Evolutionary conservation across 352 stramenopile species (phyloP).

Genomic region (Albugo laibachii): DNA sequence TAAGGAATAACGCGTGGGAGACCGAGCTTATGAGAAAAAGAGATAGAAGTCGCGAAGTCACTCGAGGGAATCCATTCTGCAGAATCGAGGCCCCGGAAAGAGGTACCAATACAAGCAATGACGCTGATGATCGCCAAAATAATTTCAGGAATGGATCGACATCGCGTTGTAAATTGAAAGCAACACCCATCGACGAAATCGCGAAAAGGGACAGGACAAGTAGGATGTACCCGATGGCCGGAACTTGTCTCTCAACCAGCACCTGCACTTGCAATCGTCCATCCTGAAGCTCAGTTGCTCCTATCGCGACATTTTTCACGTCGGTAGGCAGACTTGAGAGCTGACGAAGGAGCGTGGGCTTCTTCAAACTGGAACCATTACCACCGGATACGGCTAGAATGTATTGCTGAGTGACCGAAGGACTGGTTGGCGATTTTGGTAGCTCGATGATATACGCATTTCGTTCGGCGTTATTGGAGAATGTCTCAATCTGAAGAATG

Average conservation of each 20-base stretch:
- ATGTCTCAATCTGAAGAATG: slow-evolving; percentile 6
- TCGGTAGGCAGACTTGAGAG: slow-evolving; percentile 44
- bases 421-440: slow-evolving; percentile 19
- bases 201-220: slow-evolving; percentile 43
- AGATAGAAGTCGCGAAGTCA: slow-evolving; percentile 44
- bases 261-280: slow-evolving; percentile 46
- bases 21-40: slow-evolving; percentile 19
- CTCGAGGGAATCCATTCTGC: slow-evolving; percentile 28
- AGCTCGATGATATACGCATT: slow-evolving; percentile 69
- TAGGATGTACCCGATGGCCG: slow-evolving; percentile 53
- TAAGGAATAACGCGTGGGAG: slow-evolving; percentile 55
- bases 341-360: slow-evolving; percentile 30
- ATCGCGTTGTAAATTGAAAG: slow-evolving; percentile 40
- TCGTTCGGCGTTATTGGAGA: slow-evolving; percentile 11
- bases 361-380: slow-evolving; percentile 24
- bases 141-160: slow-evolving; percentile 70
- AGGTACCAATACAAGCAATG: slow-evolving; percentile 44
- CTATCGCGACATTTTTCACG: slow-evolving; percentile 45
- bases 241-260: slow-evolving; percentile 51
- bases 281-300: slow-evolving; percentile 46
- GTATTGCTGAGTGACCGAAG: slow-evolving; percentile 28
- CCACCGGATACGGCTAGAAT: slow-evolving; percentile 48
- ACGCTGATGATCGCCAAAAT: slow-evolving; percentile 64
- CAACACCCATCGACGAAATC: slow-evolving; percentile 56
- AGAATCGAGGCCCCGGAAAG: slow-evolving; percentile 28